phyloP scores from a whole-genome alignment of 2,329 filamentous ascomycete species.

The Chaetothyriales sp. region DNA sequence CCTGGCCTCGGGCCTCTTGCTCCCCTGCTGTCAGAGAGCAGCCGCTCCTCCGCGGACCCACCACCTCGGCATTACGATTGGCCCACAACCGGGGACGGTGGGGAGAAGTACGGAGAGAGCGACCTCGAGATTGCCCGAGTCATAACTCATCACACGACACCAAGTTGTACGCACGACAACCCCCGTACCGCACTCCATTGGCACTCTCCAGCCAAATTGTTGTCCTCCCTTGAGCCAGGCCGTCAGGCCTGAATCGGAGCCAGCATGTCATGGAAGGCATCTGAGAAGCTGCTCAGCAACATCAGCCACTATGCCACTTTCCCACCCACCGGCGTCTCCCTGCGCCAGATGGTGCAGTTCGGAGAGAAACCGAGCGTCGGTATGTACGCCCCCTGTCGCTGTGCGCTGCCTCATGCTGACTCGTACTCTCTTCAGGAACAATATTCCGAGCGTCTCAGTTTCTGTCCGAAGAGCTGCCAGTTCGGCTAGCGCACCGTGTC shows the following conservation, averaged over 20 bases:
- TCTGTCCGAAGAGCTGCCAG: slow-evolving; percentile 92
- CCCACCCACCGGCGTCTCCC: slow-evolving; percentile 85
- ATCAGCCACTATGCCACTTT: slow-evolving; percentile 96
- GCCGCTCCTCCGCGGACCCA: neutral
- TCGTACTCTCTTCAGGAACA: slow-evolving; percentile 55
- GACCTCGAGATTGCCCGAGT: neutral
- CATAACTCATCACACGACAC: neutral
- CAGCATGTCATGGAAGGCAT: slow-evolving; percentile 83
- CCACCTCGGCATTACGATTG: neutral
- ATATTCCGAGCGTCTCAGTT: slow-evolving; percentile 97
- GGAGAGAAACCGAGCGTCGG: slow-evolving; percentile 83
- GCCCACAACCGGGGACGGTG: neutral
- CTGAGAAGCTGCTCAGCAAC: slow-evolving; percentile 82
- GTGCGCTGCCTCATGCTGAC: neutral
- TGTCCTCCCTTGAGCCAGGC: slow-evolving; percentile 13
- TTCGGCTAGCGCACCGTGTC: slow-evolving; percentile 87
- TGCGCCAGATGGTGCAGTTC: slow-evolving; percentile 98
- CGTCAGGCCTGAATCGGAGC: slow-evolving; percentile 16
- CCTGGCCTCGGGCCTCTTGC: neutral
- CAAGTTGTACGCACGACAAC: neutral
- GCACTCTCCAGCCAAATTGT: slow-evolving; percentile 10
- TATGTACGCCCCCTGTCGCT: slow-evolving; percentile 28
- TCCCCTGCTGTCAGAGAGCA: neutral
- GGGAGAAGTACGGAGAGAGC: neutral
- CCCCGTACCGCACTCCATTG: slow-evolving; percentile 1